Percentiles rank a stretch among this genome's conserved stretches.
Conservation (phyloP, 2,329 filamentous ascomycete species). For the Fusarium goolgardi region DNA sequence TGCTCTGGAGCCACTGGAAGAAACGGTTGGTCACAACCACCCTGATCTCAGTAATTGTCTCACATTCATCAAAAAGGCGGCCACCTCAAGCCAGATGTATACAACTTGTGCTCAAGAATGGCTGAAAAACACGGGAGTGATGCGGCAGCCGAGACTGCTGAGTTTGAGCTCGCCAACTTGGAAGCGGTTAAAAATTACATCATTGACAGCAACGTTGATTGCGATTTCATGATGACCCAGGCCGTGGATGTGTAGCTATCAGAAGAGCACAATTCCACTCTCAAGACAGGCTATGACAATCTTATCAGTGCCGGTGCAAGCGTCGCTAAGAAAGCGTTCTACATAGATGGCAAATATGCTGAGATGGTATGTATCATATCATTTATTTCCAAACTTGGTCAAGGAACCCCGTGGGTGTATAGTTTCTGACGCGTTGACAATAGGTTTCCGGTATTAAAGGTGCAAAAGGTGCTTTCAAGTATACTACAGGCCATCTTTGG, state of each 20-base stretch:
- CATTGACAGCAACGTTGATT: slow-evolving; percentile 55
- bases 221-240: slow-evolving; percentile 57
- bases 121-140: slow-evolving; percentile 26
- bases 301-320: slow-evolving; percentile 43
- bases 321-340: background rate
- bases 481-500: slow-evolving; percentile 47
- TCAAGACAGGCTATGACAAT: slow-evolving; percentile 48
- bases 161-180: slow-evolving; percentile 31
- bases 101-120: slow-evolving; percentile 2
- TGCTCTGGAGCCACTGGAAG: slow-evolving; percentile 55
- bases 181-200: slow-evolving; percentile 51
- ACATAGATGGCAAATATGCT: slow-evolving; percentile 40
- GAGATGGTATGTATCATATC: slow-evolving; percentile 13
- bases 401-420: too few relatives aligned
- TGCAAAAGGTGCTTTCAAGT: slow-evolving; percentile 51
- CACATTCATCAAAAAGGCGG: slow-evolving; percentile 9
- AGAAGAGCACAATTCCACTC: slow-evolving; percentile 29
- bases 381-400: too few relatives aligned
- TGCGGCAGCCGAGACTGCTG: slow-evolving; percentile 37
- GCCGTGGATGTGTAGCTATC: slow-evolving; percentile 55
- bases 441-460: slow-evolving; percentile 48
- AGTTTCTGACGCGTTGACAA: too few relatives aligned
- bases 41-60: accelerated
- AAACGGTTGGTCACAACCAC: slow-evolving; percentile 43
- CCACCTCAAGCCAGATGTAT: slow-evolving; percentile 38